phyloP scores from a whole-genome alignment of 192 early-diverging fungal genomes.

The Coemansia sp. region DNA sequence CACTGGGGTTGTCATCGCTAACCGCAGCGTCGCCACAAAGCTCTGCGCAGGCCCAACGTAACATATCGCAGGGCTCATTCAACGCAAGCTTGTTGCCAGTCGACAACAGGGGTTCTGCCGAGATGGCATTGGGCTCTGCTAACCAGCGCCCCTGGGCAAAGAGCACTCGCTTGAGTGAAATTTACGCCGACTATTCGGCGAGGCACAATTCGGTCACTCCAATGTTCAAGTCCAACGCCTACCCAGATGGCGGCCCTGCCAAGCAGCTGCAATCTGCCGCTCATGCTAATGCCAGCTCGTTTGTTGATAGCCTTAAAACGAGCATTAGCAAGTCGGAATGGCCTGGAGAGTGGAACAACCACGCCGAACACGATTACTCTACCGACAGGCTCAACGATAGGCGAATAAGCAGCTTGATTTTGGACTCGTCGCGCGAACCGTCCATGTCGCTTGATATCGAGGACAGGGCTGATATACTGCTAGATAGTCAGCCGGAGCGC shows the following conservation, averaged over 20 bases:
- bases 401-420: slow-evolving; percentile 29
- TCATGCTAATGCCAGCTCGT: slow-evolving; percentile 38
- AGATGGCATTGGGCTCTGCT: neutral
- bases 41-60: slow-evolving; percentile 16
- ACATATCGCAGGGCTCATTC: slow-evolving; percentile 33
- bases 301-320: slow-evolving; percentile 48
- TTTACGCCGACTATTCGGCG: slow-evolving; percentile 56
- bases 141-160: slow-evolving; percentile 48
- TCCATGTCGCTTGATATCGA: slow-evolving; percentile 39
- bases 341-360: slow-evolving; percentile 24
- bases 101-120: neutral
- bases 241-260: neutral
- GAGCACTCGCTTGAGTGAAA: slow-evolving; percentile 57
- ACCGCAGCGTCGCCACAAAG: slow-evolving; percentile 16
- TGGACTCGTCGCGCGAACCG: slow-evolving; percentile 37
- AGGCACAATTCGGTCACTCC: slow-evolving; percentile 50
- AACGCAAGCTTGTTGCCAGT: slow-evolving; percentile 11
- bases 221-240: slow-evolving; percentile 36
- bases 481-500: slow-evolving; percentile 12
- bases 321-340: slow-evolving; percentile 36
- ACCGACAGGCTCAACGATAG: slow-evolving; percentile 28
- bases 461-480: slow-evolving; percentile 9
- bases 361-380: slow-evolving; percentile 18
- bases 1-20: slow-evolving; percentile 45
- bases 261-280: slow-evolving; percentile 12